Percentiles rank a stretch among this genome's conserved stretches.
phyloP scores from a whole-genome alignment of 2,329 filamentous ascomycete genomes.

The Hypoxylon sp. region DNA sequence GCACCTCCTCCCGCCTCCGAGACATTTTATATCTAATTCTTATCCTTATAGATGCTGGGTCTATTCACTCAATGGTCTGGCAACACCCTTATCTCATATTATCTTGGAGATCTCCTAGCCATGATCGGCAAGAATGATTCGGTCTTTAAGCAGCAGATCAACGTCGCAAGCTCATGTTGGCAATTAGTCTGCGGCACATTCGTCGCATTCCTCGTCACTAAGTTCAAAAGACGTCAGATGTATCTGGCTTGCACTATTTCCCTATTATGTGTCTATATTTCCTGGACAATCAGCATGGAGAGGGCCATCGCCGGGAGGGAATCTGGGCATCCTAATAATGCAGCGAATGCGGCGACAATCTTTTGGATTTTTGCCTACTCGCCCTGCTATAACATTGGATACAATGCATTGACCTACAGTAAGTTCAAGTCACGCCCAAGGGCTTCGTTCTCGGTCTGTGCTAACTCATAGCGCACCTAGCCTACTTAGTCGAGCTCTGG shows the following conservation, averaged over 20 bases:
- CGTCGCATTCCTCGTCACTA: constrained; percentile 60
- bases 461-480: constrained; percentile 46
- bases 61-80: constrained; percentile 55
- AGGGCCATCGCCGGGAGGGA: constrained; percentile 56
- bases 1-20: neutral
- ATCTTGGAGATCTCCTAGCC: constrained; percentile 59
- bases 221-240: constrained; percentile 57
- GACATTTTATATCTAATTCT: constrained; percentile 2
- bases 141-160: constrained; percentile 63
- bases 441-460: neutral
- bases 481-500: constrained; percentile 71
- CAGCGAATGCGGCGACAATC: constrained; percentile 56
- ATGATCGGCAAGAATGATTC: constrained; percentile 62
- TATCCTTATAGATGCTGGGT: constrained; percentile 35
- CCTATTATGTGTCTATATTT: constrained; percentile 64
- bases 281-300: constrained; percentile 66
- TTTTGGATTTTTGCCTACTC: constrained; percentile 74
- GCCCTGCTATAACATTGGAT: constrained; percentile 75
- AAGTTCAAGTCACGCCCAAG: constrained; percentile 46
- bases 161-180: constrained; percentile 63
- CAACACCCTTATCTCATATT: constrained; percentile 61
- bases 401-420: constrained; percentile 76
- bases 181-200: constrained; percentile 60
- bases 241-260: constrained; percentile 59
- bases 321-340: constrained; percentile 44